Percentiles rank a stretch among this genome's conserved stretches.
These are phyloP conservation scores for Neoarthrinium moseri DNA, from an alignment of 2,329 filamentous ascomycete genomes.

Conservation along the genomic window DNA sequence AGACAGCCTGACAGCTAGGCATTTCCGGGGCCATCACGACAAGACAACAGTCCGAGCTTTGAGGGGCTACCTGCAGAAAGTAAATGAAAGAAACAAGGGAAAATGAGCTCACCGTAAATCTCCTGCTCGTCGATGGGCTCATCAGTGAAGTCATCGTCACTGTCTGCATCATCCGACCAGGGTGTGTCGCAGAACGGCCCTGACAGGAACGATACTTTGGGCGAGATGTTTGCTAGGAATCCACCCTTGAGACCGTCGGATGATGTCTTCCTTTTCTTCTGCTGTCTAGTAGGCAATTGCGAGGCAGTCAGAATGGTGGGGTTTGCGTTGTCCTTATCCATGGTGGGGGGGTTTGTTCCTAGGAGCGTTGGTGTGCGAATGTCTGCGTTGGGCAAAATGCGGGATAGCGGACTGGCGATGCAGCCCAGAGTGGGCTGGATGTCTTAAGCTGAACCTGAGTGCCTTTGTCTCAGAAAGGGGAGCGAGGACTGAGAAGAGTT, in stretches of 20 bases:
- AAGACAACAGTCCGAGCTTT: no score
- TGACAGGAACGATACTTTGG: conserved; percentile 42
- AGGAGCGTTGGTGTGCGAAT: no score
- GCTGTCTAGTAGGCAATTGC: conserved; percentile 79
- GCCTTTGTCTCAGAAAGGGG: no score
- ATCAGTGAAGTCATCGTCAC: conserved; percentile 58
- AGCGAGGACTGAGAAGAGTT: no score
- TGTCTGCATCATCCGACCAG: conserved; percentile 34
- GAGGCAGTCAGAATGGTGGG: conserved; percentile 87
- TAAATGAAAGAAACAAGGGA: neutral
- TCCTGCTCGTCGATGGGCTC: conserved; percentile 97
- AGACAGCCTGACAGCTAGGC: neutral
- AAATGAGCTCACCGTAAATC: conserved; percentile 70
- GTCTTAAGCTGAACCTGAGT: no score
- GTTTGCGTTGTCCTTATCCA: conserved; percentile 73
- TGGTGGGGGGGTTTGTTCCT: conserved; percentile 23
- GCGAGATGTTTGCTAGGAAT: conserved; percentile 46
- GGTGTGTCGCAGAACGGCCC: conserved; percentile 37
- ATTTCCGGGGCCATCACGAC: no score
- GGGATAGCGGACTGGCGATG: no score
- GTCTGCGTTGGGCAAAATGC: no score
- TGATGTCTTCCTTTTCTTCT: conserved; percentile 47
- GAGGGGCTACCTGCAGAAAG: no score
- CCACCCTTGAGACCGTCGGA: conserved; percentile 46
- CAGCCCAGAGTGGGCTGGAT: no score